Evolutionary conservation across 331 rosid genomes (phyloP), one percentile per base, ranked within the genome.

Genomic region (Dryas integrifolia): DNA sequence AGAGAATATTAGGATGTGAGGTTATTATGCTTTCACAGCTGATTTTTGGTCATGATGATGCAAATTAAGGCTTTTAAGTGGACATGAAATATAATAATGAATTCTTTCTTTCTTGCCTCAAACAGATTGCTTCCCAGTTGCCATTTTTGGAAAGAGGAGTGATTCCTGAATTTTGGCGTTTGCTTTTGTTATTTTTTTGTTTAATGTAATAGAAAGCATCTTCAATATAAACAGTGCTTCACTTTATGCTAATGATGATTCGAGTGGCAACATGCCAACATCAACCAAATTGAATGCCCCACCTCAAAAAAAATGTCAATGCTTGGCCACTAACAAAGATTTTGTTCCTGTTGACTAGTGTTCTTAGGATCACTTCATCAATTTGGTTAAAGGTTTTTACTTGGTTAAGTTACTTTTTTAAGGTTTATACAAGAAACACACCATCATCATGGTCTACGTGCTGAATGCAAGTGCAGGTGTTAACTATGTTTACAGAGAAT

Each of bases 291-390:
- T 21, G 43, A 62, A 60, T 60, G 18, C 69, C 41, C 58, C 40
- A 16, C 50, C 14, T 73, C 4, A 9, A 46, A 44, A 41, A 12
- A 2, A 9, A 35, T 1, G 21, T 56, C 73, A 75, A 47, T 75
- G 58, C 67, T 16, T 56, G 41, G 59, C 67, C 72, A 57, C 51
- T 16, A 21, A 56, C 67, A 18, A 44, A 57, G 3, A 35, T 57
- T 65, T 56, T 75, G 79, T 53, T 74, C 58, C 47, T 9, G 72
- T 59, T 38, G 69, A 60, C 60, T 38, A 21, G 52, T 13, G n/a
- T 7, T 63, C 1, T 65, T 5, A 9, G 5, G 43, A 6, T 67
- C 52, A 0, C 40, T 45, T 5, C 40, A 65, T 44, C 40, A 5
- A 21, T 45, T 65, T 65, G 41, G 55, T 11, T 65, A 11, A 45